Base-by-base conservation (phyloP, 2,329 filamentous ascomycete species). In the Cercospora sp. region DNA sequence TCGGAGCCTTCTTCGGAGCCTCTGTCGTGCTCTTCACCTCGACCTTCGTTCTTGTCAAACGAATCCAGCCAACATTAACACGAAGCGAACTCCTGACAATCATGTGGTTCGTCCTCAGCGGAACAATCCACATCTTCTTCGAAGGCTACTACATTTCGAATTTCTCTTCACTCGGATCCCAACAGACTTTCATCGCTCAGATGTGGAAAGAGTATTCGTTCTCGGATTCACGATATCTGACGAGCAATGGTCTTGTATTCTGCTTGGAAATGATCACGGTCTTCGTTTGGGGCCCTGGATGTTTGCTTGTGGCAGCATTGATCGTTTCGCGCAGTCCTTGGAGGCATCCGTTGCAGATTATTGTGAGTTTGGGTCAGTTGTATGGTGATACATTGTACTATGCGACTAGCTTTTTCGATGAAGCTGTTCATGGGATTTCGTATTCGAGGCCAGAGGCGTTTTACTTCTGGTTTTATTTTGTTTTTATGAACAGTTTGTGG, bases 141-240 rank as follows among this genome's bases (percentile, higher is more conserved):
- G 93, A 96, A 82, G 91, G 90, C 42, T 96, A 96, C 79, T 96
- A 93, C 77, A 85, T 93, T 70, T 79, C 87, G 70, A 88, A 94
- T 77, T 90, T 92, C 77, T 80, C 82, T 23, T 82, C 81, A 26
- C 85, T 97, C 77, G 87, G 89, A 0, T 82, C 86, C 10, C 87
- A 87, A 68, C 90, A 93, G 77, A 88, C 89, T 64, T 81, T 95
- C 7, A 90, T 94, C 66, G 92, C 90, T 2, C 92, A 97, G 81
- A 83, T 96, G 55, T 97, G 93, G 93, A 97, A 97, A 77, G 93
- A 97, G 80, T 97, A 97, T 78, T 86, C 91, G 3, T 85, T 94
- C 36, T 94, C 91, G 2, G 93, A 97, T 81, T 96, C 93, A 64
- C 86, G 93, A 57, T 97, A 97, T 76, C 82, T 97, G 73, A 93